Base-by-base conservation (phyloP, 2,329 filamentous ascomycete species). In the Colletotrichum incanum region DNA sequence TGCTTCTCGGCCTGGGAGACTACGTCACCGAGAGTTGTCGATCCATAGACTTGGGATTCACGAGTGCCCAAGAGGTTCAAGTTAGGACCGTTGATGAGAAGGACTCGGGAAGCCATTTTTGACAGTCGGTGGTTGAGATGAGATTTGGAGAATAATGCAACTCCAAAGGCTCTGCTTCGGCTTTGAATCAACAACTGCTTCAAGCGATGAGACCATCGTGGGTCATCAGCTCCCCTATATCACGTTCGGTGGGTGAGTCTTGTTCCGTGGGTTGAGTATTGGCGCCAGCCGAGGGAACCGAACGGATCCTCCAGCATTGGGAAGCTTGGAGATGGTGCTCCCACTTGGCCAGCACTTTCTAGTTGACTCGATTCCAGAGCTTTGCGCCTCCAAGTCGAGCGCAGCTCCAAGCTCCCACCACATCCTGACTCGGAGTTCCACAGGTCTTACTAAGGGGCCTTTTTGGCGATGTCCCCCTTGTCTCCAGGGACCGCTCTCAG, bases 61-160 rank as follows among this genome's bases (percentile, higher is more conserved):
- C 93, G 88, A 16, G 89, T 92, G 45, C 93, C 93, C 39, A 95
- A 88, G 61, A 95, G 91, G 83, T 95, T 95, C 76, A 95, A 91
- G 80, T 95, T 95, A 41, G 93, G 93, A n/a, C 93, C 93, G 81
- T 94, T 94, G 84, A 95, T 90, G 75, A 94, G 86, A 76, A 94
- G 90, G 78, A 94, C 90, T 65, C 77, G 80, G 69, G 81, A 82
- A 41, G 81, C 71, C 80, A 84, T n/a, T 84, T 56, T 34, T 76
- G 74, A 28, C 23, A 34, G 49, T 43, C 14, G 14, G n/a, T 34
- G 41, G 12, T 34, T 14, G 50, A 56, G 45, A 1, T 70, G 20
- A 34, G 28, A n/a, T 20, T n/a, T 12, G 8, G 2, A 20, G 18
- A n/a, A n/a, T n/a, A n/a, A n/a, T n/a, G n/a, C n/a, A n/a, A n/a